These are phyloP conservation scores for Zhuliangozyma blackwelliae DNA, from an alignment of 1,139 yeast species.

Conservation along the genomic window DNA sequence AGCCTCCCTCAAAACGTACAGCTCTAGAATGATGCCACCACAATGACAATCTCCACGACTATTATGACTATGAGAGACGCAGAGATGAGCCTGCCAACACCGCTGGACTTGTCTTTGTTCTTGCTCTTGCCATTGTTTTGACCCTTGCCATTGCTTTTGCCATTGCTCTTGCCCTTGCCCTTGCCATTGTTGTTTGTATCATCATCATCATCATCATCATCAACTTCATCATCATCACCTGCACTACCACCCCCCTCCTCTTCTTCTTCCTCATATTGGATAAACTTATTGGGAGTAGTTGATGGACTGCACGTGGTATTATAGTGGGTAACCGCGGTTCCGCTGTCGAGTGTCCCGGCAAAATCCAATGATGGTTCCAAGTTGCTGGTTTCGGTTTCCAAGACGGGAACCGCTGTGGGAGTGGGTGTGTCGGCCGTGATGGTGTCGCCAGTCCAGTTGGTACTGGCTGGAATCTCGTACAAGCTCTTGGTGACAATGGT, in stretches of 20 bases:
- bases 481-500: neutral
- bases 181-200: too few relatives aligned
- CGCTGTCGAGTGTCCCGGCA: too few relatives aligned
- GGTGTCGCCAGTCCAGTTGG: too few relatives aligned
- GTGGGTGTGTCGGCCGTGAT: neutral
- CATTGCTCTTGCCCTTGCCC: too few relatives aligned
- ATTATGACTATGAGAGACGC: slow-evolving; percentile 3
- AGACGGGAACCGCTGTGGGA: neutral
- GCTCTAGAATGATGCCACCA: slow-evolving; percentile 5
- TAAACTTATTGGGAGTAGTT: neutral
- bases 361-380: too few relatives aligned
- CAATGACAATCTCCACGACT: slow-evolving; percentile 3
- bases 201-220: too few relatives aligned
- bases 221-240: too few relatives aligned
- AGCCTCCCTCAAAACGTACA: too few relatives aligned
- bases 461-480: neutral
- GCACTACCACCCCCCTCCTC: too few relatives aligned
- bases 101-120: neutral
- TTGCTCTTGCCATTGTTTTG: neutral
- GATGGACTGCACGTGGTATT: too few relatives aligned
- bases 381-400: neutral
- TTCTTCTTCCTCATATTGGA: slow-evolving; percentile 5
- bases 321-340: too few relatives aligned
- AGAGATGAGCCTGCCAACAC: slow-evolving; percentile 5
- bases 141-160: neutral